These are phyloP conservation scores for Curvularia spicifera DNA, from an alignment of 2,329 filamentous ascomycete species.

Conservation along the genomic window DNA sequence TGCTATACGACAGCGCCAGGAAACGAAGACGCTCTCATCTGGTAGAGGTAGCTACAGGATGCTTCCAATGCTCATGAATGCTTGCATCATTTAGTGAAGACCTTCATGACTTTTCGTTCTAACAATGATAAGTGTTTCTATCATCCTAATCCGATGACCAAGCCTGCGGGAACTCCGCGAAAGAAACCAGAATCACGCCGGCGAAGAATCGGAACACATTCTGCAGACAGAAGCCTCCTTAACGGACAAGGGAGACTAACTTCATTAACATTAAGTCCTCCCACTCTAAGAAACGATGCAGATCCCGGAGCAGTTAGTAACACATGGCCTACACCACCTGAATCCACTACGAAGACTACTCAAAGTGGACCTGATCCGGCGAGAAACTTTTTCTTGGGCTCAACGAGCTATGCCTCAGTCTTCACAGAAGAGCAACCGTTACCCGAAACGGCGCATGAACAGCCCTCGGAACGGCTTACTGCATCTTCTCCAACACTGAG, in stretches of 20 bases:
- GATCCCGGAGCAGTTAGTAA: constrained; percentile 16
- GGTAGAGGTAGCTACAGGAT: not conserved
- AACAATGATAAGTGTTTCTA: constrained; percentile 40
- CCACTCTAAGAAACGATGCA: constrained; percentile 37
- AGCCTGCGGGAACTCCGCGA: constrained; percentile 45
- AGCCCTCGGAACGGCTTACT: constrained; percentile 35
- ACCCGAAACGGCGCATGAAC: constrained; percentile 40
- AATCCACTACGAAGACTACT: constrained; percentile 31
- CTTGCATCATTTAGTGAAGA: not conserved
- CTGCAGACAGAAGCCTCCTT: constrained; percentile 18
- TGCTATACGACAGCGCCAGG: not conserved
- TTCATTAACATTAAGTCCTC: constrained; percentile 37
- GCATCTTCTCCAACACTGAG: constrained; percentile 29
- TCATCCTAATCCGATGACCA: constrained; percentile 48
- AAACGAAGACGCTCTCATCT: not conserved
- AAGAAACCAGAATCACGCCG: constrained; percentile 44
- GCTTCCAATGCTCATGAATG: not conserved
- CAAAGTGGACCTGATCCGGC: constrained; percentile 31
- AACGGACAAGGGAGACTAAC: constrained; percentile 29
- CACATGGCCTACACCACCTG: constrained; percentile 42
- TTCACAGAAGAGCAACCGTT: constrained; percentile 43
- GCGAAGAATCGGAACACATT: constrained; percentile 30
- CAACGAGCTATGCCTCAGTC: constrained; percentile 47
- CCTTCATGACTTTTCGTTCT: not conserved
- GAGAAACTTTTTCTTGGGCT: constrained; percentile 44